phyloP scores from a whole-genome alignment of 2,329 filamentous ascomycete genomes.

The Pyrenophora seminiperda region DNA sequence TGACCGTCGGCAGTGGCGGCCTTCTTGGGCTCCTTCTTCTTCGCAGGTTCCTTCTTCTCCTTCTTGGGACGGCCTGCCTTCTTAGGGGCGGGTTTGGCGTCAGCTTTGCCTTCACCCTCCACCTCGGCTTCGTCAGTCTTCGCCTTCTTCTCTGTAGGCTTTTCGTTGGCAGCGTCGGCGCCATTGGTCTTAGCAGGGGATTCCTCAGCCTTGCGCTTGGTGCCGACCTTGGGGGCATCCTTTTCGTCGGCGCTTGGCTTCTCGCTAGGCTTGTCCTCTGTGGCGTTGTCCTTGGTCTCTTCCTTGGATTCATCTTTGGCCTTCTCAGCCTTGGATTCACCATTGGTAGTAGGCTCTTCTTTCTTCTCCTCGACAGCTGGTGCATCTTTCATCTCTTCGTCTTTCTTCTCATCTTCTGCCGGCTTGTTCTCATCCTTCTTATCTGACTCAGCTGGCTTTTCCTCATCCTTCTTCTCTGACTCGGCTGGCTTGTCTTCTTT shows the following conservation, averaged over 20 bases:
- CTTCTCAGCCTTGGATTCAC: constrained; percentile 31
- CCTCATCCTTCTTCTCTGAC: constrained; percentile 40
- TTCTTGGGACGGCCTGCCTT: constrained; percentile 50
- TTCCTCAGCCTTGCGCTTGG: constrained; percentile 43
- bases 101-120: constrained; percentile 36
- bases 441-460: constrained; percentile 26
- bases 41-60: constrained; percentile 48
- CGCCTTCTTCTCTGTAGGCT: constrained; percentile 31
- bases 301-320: constrained; percentile 18
- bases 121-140: constrained; percentile 33
- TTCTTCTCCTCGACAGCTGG: constrained; percentile 7
- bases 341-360: constrained; percentile 25
- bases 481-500: constrained; percentile 44
- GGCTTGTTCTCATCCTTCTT: constrained; percentile 29
- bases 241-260: constrained; percentile 3
- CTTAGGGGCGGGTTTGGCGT: constrained; percentile 36
- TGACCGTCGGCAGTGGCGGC: constrained; percentile 56
- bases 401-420: constrained; percentile 30
- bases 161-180: constrained; percentile 8
- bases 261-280: constrained; percentile 7
- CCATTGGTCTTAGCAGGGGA: constrained; percentile 29
- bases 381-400: constrained; percentile 19
- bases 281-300: constrained; percentile 36
- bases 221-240: constrained; percentile 36
- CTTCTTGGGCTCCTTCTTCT: constrained; percentile 55